Evolutionary conservation across 164 flowering plant species (phyloP).

Genomic region (Stephania japonica): DNA sequence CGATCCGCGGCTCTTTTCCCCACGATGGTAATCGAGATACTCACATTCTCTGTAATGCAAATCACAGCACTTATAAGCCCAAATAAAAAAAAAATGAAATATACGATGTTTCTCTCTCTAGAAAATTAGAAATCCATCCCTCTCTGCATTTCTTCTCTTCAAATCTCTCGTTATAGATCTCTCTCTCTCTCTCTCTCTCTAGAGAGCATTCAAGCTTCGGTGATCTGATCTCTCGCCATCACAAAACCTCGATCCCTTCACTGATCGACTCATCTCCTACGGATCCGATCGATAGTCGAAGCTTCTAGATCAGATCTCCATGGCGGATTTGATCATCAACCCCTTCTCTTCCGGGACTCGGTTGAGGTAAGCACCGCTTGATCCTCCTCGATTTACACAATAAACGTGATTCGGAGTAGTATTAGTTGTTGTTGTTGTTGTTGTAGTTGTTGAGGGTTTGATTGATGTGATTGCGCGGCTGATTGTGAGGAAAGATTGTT

Average conservation of each 20-base stretch:
- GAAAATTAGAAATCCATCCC: conserved; percentile 16
- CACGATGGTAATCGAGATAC: too few relatives aligned
- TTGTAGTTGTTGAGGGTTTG: neutral
- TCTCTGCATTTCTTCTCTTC: conserved; percentile 9
- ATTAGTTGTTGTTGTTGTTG: neutral
- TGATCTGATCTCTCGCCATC: neutral
- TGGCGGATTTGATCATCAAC: conserved; percentile 70
- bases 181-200: conserved; percentile 14
- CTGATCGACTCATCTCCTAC: conserved; percentile 10
- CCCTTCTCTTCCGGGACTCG: conserved; percentile 98
- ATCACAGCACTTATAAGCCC: too few relatives aligned
- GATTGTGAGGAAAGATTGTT: neutral
- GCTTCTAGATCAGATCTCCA: conserved; percentile 13
- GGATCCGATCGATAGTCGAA: conserved; percentile 26
- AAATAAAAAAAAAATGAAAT: too few relatives aligned
- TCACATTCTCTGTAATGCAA: too few relatives aligned
- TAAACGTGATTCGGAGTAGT: neutral
- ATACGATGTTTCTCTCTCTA: neutral
- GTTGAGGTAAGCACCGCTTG: conserved; percentile 48
- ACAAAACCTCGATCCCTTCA: conserved; percentile 3
- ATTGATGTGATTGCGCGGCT: neutral
- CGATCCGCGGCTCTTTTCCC: too few relatives aligned
- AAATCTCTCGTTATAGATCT: neutral
- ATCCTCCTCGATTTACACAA: neutral
- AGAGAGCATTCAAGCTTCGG: neutral